phyloP scores from a whole-genome alignment of 108 stramenopile genomes.

The Mayamaea pseudoterrestris region DNA sequence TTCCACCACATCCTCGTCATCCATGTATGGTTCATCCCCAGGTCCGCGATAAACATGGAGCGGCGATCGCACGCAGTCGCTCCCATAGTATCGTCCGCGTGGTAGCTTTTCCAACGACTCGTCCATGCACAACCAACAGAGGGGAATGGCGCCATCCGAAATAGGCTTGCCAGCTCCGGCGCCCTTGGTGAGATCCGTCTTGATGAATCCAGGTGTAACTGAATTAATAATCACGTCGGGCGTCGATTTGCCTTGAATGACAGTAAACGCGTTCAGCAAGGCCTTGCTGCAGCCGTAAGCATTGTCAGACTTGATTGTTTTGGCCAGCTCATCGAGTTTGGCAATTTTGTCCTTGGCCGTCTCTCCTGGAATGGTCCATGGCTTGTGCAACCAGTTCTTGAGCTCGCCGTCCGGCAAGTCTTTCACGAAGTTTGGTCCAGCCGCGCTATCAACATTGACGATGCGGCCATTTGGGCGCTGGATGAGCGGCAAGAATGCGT shows the following conservation, averaged over 20 bases:
- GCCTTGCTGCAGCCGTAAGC: conserved; percentile 39
- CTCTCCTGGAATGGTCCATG: conserved; percentile 11
- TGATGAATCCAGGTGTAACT: conserved; percentile 39
- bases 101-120: conserved; percentile 21
- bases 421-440: conserved; percentile 28
- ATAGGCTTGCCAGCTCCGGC: conserved; percentile 31
- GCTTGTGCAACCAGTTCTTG: conserved; percentile 9
- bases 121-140: conserved; percentile 20
- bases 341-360: conserved; percentile 1
- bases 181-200: conserved; percentile 34
- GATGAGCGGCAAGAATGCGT: conserved; percentile 19
- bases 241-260: conserved; percentile 21
- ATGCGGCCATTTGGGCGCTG: conserved; percentile 29
- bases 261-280: conserved; percentile 35
- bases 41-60: conserved; percentile 36
- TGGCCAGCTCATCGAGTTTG: conserved; percentile 4
- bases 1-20: background rate
- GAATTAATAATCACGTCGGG: conserved; percentile 34
- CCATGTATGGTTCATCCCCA: conserved; percentile 39
- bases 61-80: conserved; percentile 34
- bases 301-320: conserved; percentile 6
- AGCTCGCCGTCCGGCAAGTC: conserved; percentile 1
- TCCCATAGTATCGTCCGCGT: conserved; percentile 42
- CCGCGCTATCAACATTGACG: conserved; percentile 40
- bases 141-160: conserved; percentile 29